Evolutionary conservation across 2,329 filamentous ascomycete genomes (phyloP), one percentile per base, ranked within the genome.

Genomic region (Cladosporium sp.): DNA sequence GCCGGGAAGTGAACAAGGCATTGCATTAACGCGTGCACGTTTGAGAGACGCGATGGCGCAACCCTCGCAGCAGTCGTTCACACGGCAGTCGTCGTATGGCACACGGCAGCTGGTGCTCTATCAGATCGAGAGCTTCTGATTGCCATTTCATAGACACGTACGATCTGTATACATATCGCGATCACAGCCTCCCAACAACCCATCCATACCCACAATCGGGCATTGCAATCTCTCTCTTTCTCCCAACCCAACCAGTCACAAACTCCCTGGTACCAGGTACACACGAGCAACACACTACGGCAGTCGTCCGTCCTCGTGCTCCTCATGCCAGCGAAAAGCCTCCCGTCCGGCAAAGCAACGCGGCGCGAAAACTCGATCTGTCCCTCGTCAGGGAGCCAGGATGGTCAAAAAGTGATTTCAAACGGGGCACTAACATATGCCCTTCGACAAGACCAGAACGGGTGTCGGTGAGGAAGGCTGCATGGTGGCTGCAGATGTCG

Each of bases 401-500:
- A 56, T 49, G 11, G 23, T 5, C 23, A 26, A 28, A 5, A 26
- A n/a, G n/a, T n/a, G n/a, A 6, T 26, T 23, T 51, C 21, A 2
- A 26, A 25, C n/a, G 13, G 5, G 23, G n/a, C 46, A 21, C 26
- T 21, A 32, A 8, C 13, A 23, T n/a, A 54, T 23, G 26, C 26
- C 3, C 25, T 21, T 32, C 51, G 25, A 54, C 51, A 2, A 46
- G 39, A 46, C 26, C 28, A 30, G 51, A 32, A 18, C n/a, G 14
- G 36, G 26, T 58, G 49, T 63, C 49, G 49, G 60, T 56, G 49
- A 63, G 60, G 60, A n/a, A 56, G 14, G 34, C 36, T 63, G 60
- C 60, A 63, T 63, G 34, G 34, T 63, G 60, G 60, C 60, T 56
- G 60, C 60, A 63, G 60, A 39, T 32, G 49, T 63, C 60, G 46